Base-by-base conservation (phyloP, 176 grass and related monocot species). In the Paspalum notatum region DNA sequence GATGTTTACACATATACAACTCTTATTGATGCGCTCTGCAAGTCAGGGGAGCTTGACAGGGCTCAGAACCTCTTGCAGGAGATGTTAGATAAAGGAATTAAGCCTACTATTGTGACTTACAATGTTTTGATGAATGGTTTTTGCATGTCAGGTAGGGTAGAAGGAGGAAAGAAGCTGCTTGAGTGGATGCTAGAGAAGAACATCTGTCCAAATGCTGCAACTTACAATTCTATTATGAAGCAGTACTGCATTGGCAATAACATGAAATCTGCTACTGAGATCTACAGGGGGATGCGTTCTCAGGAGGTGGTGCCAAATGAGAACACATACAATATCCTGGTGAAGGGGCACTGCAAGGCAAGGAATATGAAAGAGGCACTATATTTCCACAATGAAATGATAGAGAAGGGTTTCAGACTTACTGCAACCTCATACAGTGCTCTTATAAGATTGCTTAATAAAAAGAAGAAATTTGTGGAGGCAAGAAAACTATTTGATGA, bases 121-220 rank as follows among this genome's bases (percentile, higher is more conserved):
- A 98, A 98, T 91, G 92, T 94, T 68, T 84, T 98, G 71, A 98
- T 98, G 83, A 92, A 98, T 85, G 95, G 90, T 17, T 94, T 94
- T 85, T 98, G 95, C 90, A 75, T 88, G 84, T 84, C 82, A 63
- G 87, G 95, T 27, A 87, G 89, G 88, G 75, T 94, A 66, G 92
- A 89, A 85, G 88, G 93, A 76, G 95, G 95, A 48, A 92, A 68
- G 50, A 86, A 74, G 75, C 81, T 98, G 61, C 86, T 98, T 12
- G 86, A 94, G 51, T 98, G 95, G 95, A 98, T 98, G 92, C 50
- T 94, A 39, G 72, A 91, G 76, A 98, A 92, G 66, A 84, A 85
- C 9, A 80, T 98, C 46, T 49, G 62, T 53, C 92, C 86, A 39
- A 91, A 91, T 78, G 80, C 81, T 27, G 73, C 82, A 77, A 98